Conservation (phyloP, 345 rosid species). For the Aegle marmelos region DNA sequence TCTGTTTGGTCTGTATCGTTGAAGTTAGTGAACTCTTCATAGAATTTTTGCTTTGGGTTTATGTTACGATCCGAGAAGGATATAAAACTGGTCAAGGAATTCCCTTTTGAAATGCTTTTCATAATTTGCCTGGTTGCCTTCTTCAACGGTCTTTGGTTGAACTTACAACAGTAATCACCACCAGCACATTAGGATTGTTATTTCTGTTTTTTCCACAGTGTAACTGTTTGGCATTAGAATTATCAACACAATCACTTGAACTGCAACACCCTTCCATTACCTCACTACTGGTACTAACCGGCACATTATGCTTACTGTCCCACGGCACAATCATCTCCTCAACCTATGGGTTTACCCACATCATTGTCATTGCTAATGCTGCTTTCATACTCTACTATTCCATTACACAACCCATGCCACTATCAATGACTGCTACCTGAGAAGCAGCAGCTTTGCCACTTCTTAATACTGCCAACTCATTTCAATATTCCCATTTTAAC, state of each 20-base stretch:
- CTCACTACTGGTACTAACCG: neutral
- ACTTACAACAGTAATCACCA: neutral
- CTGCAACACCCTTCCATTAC: neutral
- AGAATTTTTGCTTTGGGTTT: neutral
- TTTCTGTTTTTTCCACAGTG: neutral
- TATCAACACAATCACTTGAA: neutral
- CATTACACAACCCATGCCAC: neutral
- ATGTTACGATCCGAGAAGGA: neutral
- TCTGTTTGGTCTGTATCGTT: neutral
- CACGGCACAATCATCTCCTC: neutral
- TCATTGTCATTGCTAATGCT: neutral
- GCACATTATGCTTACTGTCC: neutral
- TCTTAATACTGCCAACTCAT: neutral
- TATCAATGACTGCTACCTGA: neutral
- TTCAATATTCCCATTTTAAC: neutral
- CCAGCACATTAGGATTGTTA: neutral
- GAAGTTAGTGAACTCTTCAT: neutral
- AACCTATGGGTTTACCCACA: neutral
- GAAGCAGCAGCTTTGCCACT: neutral
- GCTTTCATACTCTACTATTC: neutral
- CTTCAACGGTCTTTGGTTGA: neutral
- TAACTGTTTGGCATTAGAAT: neutral
- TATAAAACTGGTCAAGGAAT: neutral
- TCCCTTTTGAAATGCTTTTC: neutral
- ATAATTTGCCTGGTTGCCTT: neutral